Conservation (phyloP, 148 eudicot species). For the Chenopodium album region DNA sequence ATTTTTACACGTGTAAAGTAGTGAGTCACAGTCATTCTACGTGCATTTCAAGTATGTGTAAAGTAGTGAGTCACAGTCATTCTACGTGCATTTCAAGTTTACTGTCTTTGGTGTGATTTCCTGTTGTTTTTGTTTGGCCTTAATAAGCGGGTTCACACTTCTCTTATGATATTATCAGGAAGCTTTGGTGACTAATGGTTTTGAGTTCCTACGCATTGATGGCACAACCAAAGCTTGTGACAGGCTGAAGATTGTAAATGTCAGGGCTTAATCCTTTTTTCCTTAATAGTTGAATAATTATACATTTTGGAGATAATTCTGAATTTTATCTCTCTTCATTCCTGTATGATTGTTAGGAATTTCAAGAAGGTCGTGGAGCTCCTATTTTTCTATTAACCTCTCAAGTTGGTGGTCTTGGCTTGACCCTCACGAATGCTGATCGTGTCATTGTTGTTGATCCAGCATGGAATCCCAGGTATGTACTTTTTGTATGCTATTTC, state of each 20-base stretch:
- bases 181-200: slow-evolving; percentile 49
- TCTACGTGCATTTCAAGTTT: background rate
- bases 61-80: background rate
- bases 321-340: background rate
- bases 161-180: slow-evolving; percentile 48
- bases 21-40: background rate
- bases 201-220: slow-evolving; percentile 79
- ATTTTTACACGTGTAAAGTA: background rate
- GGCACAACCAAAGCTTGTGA: slow-evolving; percentile 90
- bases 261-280: slow-evolving; percentile 36
- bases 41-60: background rate
- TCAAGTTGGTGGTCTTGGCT: slow-evolving; percentile 97
- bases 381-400: slow-evolving; percentile 93
- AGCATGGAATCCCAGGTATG: slow-evolving; percentile 97
- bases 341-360: slow-evolving; percentile 54
- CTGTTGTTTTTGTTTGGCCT: background rate
- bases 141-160: background rate
- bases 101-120: background rate
- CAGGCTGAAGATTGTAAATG: slow-evolving; percentile 78
- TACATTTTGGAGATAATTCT: background rate
- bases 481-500: background rate
- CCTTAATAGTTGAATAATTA: slow-evolving; percentile 1
- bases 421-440: slow-evolving; percentile 95
- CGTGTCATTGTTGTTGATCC: slow-evolving; percentile 99
- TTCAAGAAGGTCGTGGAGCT: slow-evolving; percentile 87